Evolutionary conservation across 1,284 basidiomycete genomes (phyloP).

Genomic region (Chiua sp.): DNA sequence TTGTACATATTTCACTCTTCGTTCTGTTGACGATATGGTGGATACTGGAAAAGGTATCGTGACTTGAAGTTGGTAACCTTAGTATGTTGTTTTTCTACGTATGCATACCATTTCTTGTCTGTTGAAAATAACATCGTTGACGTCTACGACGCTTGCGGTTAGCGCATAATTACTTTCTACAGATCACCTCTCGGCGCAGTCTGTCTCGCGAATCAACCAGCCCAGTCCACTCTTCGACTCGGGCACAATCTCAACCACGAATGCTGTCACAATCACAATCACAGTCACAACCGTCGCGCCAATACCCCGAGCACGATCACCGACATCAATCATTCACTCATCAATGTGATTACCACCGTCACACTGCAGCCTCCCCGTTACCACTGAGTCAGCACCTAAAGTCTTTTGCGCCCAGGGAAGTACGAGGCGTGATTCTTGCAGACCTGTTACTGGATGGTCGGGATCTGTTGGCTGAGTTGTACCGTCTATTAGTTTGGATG

Average conservation of each 20-base stretch:
- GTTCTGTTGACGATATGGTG: no score
- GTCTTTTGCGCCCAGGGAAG: slow-evolving; percentile 48
- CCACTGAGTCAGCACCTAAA: slow-evolving; percentile 50
- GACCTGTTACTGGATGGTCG: no score
- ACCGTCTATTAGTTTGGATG: no score
- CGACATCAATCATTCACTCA: slow-evolving; percentile 37
- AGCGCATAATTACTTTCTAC: background rate
- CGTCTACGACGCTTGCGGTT: no score
- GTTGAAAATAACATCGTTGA: no score
- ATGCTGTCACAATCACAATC: background rate
- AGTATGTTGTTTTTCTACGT: no score
- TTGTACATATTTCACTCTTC: no score
- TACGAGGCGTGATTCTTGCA: slow-evolving; percentile 45
- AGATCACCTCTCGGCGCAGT: no score
- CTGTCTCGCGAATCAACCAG: slow-evolving; percentile 34
- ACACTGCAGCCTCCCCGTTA: slow-evolving; percentile 42
- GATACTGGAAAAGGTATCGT: no score
- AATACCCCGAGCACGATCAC: slow-evolving; percentile 3
- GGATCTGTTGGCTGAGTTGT: no score
- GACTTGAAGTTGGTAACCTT: no score
- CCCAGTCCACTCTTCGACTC: slow-evolving; percentile 1
- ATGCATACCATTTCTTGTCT: no score
- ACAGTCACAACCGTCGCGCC: slow-evolving; percentile 15
- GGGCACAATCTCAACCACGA: background rate
- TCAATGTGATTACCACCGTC: slow-evolving; percentile 53